Conservation (phyloP, 2,329 filamentous ascomycete species). For the Scedosporium dehoogii region DNA sequence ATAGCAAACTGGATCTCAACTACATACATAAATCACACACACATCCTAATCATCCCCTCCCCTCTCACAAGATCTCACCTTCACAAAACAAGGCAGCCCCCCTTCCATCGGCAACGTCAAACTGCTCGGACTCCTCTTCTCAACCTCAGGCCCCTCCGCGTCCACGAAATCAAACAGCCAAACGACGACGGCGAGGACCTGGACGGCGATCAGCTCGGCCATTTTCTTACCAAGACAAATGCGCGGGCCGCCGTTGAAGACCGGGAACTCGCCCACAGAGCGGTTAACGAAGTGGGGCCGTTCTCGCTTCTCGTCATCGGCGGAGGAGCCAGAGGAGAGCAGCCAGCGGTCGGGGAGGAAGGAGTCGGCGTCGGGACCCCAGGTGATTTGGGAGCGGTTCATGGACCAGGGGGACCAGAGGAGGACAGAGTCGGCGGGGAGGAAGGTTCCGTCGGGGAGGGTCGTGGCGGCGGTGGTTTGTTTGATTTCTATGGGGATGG, state of each 20-base stretch:
- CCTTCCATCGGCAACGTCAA: conserved; percentile 55
- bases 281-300: conserved; percentile 30
- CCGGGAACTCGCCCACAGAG: conserved; percentile 47
- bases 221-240: conserved; percentile 54
- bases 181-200: conserved; percentile 41
- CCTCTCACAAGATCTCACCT: neutral
- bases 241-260: conserved; percentile 55
- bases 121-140: conserved; percentile 48
- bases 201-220: conserved; percentile 50
- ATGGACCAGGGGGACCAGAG: conserved; percentile 58
- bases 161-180: conserved; percentile 39
- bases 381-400: conserved; percentile 45
- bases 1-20: too few species aligned
- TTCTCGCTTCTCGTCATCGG: conserved; percentile 12
- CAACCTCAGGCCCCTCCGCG: conserved; percentile 29
- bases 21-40: neutral
- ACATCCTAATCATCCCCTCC: neutral
- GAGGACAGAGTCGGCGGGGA: conserved; percentile 43
- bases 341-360: conserved; percentile 52
- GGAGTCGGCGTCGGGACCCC: conserved; percentile 44
- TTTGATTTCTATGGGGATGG: conserved; percentile 57
- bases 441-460: conserved; percentile 50
- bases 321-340: conserved; percentile 21
- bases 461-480: conserved; percentile 41
- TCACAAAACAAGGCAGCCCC: conserved; percentile 40